phyloP scores from a whole-genome alignment of 257 asterid genomes.

The Nicotiana otophora region DNA sequence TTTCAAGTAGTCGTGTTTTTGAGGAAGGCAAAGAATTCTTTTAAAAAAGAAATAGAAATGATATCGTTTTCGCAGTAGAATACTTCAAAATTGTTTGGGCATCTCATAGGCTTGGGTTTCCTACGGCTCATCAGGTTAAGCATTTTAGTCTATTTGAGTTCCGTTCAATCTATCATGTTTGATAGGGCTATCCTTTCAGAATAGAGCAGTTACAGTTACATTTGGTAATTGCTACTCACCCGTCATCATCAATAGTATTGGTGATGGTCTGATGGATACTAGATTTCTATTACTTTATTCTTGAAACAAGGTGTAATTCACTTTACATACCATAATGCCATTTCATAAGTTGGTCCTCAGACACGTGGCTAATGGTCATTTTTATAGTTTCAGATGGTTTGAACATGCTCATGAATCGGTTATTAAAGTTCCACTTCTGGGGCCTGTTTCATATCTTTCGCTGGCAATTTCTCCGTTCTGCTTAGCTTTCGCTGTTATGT shows the following conservation, averaged over 20 bases:
- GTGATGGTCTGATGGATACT: neutral
- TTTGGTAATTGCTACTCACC: neutral
- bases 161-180: neutral
- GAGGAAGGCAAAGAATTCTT: neutral
- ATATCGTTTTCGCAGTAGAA: neutral
- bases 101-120: neutral
- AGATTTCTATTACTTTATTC: neutral
- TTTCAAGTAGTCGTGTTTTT: neutral
- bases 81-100: neutral
- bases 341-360: constrained; percentile 1
- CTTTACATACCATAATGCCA: neutral
- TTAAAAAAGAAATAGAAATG: neutral
- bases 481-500: constrained; percentile 70
- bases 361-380: constrained; percentile 19
- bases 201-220: neutral
- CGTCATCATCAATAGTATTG: neutral
- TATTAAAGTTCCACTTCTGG: constrained; percentile 72
- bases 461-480: constrained; percentile 90
- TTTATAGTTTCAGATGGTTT: constrained; percentile 90
- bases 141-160: neutral
- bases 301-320: neutral
- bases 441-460: constrained; percentile 77
- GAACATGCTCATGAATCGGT: constrained; percentile 61
- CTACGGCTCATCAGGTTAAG: neutral
- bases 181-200: neutral